These are phyloP conservation scores for Colletotrichum kahawae DNA, from an alignment of 2,329 filamentous ascomycete genomes.

Conservation along the genomic window DNA sequence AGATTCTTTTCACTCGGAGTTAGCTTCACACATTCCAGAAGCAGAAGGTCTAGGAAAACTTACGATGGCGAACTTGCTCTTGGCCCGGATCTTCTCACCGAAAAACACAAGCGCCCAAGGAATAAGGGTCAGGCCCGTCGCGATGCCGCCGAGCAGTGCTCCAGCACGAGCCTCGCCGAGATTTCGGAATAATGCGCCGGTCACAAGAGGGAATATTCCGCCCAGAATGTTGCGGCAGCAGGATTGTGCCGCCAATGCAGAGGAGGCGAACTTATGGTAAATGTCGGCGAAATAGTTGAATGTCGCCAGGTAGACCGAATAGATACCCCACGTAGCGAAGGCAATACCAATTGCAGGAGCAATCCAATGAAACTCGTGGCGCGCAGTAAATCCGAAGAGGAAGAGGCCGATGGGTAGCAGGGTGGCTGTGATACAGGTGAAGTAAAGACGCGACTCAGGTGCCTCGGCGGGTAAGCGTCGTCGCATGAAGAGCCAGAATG, in stretches of 20 bases:
- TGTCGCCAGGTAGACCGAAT: slow-evolving; percentile 82
- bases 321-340: slow-evolving; percentile 84
- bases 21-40: not conserved
- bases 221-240: slow-evolving; percentile 86
- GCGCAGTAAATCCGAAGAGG: slow-evolving; percentile 77
- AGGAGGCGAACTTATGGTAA: slow-evolving; percentile 84
- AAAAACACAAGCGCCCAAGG: slow-evolving; percentile 86
- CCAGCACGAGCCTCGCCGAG: slow-evolving; percentile 75
- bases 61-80: slow-evolving; percentile 73
- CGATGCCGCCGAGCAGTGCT: slow-evolving; percentile 77
- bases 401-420: slow-evolving; percentile 82
- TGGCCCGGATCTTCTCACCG: slow-evolving; percentile 75
- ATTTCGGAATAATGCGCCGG: slow-evolving; percentile 72
- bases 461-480: slow-evolving; percentile 53
- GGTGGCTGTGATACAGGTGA: slow-evolving; percentile 76
- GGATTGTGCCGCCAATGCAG: slow-evolving; percentile 83
- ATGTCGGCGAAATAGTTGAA: slow-evolving; percentile 94
- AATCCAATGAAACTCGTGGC: slow-evolving; percentile 70
- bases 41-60: not conserved
- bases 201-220: slow-evolving; percentile 81
- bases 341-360: slow-evolving; percentile 72
- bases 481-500: slow-evolving; percentile 51
- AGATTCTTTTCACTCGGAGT: not conserved
- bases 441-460: slow-evolving; percentile 83
- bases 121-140: slow-evolving; percentile 72